Evolutionary conservation across 148 eudicot genomes (phyloP), one percentile per base, ranked within the genome.

Genomic region (Hydrangea macrophylla): DNA sequence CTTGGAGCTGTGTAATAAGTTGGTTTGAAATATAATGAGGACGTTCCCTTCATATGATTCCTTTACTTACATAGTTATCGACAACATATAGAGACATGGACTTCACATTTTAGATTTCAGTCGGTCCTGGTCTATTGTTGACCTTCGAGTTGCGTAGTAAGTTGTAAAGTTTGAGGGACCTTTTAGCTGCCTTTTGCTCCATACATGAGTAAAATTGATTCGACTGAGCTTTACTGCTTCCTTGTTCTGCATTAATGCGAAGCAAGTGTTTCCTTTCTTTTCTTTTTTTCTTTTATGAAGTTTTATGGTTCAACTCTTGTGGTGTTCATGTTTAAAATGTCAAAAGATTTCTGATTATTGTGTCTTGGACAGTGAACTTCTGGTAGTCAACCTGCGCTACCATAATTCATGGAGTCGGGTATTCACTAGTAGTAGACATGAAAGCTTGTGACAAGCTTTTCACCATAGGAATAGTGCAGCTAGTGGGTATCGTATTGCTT

Each of bases 1-100:
- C 48, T 24, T 62, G 39, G 20, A 25, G 51, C 50, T 39, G 65
- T 51, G 39, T 44, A 62, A 62, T 24, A 26, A 63, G 55, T 17
- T 39, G 31, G 12, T 0, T 2, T 39, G 30, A 23, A 9, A 22
- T 54, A 22, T 24, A 54, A 20, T n/a, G n/a, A n/a, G n/a, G n/a
- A n/a, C n/a, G n/a, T n/a, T n/a, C n/a, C n/a, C n/a, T n/a, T n/a
- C n/a, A n/a, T n/a, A n/a, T n/a, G n/a, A n/a, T n/a, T n/a, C n/a
- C n/a, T n/a, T n/a, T n/a, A n/a, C n/a, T n/a, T n/a, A n/a, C n/a
- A n/a, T n/a, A n/a, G n/a, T n/a, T n/a, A n/a, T n/a, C n/a, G n/a
- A n/a, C n/a, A n/a, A n/a, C n/a, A n/a, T n/a, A n/a, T n/a, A n/a
- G n/a, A n/a, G n/a, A n/a, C n/a, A n/a, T n/a, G n/a, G n/a, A n/a